Base-by-base conservation (phyloP, 306 rosid species). In the Ammopiptanthus mongolicus region DNA sequence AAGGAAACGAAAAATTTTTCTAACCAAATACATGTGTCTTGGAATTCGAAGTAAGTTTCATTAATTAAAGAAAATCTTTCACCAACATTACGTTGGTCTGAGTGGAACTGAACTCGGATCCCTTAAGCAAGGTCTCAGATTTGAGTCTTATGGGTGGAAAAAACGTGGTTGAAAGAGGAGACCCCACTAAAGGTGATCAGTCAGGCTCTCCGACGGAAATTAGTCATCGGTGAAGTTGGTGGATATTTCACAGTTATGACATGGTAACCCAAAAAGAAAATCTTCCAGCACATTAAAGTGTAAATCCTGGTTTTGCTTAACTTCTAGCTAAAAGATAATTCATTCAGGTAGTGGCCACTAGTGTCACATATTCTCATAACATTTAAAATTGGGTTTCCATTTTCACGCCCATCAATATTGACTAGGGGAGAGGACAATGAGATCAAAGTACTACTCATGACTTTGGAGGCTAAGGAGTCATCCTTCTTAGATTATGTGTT, bases 321-420 rank as follows among this genome's bases (percentile, higher is more conserved):
- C 12, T 46, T 74, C 36, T 37, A 12, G 29, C 56, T n/a, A 25
- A 31, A 42, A 47, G 36, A 72, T 53, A 47, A 28, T 62, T 78
- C 69, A 64, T 70, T 78, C 8, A 59, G 76, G 55, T 83, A 87
- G 84, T 91, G 95, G 86, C 80, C 91, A 87, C 81, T 80, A 69
- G 78, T 82, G 85, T 88, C 79, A 87, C 75, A 64, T 41, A 41
- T 10, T 41, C 58, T 72, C 69, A 65, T 85, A 73, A 80, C 68
- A 76, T 76, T 64, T 69, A 73, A 81, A 74, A 67, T 79, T 84
- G 81, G 76, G 55, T 75, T 77, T 81, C 86, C 84, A 78, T 53
- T 83, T 77, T 85, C 73, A 82, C 79, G 87, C 80, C 88, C 71
- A 61, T 78, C 87, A 56, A 86, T 70, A 77, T 90, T 92, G 96